Base-by-base conservation (phyloP, 2,329 filamentous ascomycete genomes). In the Neonectria sp. region DNA sequence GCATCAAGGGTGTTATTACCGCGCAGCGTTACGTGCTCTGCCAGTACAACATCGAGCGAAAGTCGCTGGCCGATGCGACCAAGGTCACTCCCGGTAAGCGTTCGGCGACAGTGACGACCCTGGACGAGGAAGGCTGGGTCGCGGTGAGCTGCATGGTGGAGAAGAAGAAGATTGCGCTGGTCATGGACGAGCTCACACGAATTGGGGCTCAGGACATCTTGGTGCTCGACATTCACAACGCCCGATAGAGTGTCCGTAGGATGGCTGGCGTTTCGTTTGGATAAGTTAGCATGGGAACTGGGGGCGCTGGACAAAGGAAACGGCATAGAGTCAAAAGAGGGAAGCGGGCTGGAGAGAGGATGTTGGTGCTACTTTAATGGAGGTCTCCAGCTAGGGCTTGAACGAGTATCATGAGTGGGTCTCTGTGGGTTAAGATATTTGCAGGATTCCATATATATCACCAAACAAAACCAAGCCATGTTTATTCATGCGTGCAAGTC, bases 121-220 rank as follows among this genome's bases (percentile, higher is more conserved):
- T 99, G 3, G 95, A 98, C 73, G 93, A 94, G 77, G 90, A 94
- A 63, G 93, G 91, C 60, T 98, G 95, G 95, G 94, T 98, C 40
- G 95, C 95, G n/a, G 92, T 98, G 70, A 94, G 91, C 78, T 91
- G 91, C 56, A 98, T 98, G 95, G 95, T 97, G 7, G 91, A 94
- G 85, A 93, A 94, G 85, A 95, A 94, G 84, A 88, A 89, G 76
- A 92, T 97, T 77, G 95, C 95, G 2, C 85, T 89, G 7, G 93
- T 93, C 43, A 98, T 98, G 95, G 95, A 98, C 80, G 88, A 93
- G 74, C 80, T 97, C 78, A 90, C 87, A 35, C 89, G 87, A 76
- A 87, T 92, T 31, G 95, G 95, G 3, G 95, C 95, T 2, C 90
- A 90, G 60, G 95, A 98, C 80, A 95, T 98, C 70, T 81, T 98